phyloP scores from a whole-genome alignment of 805 yeast species.

The Ogataea zsoltii region DNA sequence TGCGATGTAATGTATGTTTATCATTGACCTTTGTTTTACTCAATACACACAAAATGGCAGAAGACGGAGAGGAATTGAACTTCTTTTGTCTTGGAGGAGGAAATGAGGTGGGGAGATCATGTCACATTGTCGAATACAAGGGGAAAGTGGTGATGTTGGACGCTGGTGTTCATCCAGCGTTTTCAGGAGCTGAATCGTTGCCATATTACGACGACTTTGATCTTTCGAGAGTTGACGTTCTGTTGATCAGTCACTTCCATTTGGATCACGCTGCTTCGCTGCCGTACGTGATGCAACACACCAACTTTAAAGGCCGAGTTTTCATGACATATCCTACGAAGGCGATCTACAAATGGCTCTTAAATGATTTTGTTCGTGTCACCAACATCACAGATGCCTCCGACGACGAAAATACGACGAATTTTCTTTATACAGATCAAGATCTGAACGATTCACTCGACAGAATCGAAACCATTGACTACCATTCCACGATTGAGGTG shows the following conservation, averaged over 20 bases:
- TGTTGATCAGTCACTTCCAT: conserved; percentile 92
- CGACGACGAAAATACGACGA: conserved; percentile 43
- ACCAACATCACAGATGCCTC: conserved; percentile 57
- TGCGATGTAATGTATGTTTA: too few species aligned
- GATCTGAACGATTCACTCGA: conserved; percentile 88
- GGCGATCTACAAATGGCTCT: conserved; percentile 94
- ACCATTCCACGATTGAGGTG: conserved; percentile 91
- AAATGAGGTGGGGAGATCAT: conserved; percentile 94
- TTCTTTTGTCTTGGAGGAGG: conserved; percentile 97
- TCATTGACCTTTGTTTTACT: too few species aligned
- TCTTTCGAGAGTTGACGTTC: conserved; percentile 78
- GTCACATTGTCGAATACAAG: conserved; percentile 88
- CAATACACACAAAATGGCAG: background rate
- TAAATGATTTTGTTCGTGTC: conserved; percentile 92
- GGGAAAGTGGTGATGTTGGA: conserved; percentile 96
- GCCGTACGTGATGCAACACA: conserved; percentile 97
- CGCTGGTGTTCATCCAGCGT: conserved; percentile 98
- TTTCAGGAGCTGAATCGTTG: conserved; percentile 81
- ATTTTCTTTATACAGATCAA: conserved; percentile 76
- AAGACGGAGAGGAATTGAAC: conserved; percentile 41
- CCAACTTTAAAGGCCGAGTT: conserved; percentile 91
- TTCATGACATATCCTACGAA: conserved; percentile 99
- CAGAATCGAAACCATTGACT: conserved; percentile 89
- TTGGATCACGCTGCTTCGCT: conserved; percentile 97
- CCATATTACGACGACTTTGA: conserved; percentile 98